Base-by-base conservation (phyloP, 805 yeast genomes). In the Danielia oregonensis region DNA sequence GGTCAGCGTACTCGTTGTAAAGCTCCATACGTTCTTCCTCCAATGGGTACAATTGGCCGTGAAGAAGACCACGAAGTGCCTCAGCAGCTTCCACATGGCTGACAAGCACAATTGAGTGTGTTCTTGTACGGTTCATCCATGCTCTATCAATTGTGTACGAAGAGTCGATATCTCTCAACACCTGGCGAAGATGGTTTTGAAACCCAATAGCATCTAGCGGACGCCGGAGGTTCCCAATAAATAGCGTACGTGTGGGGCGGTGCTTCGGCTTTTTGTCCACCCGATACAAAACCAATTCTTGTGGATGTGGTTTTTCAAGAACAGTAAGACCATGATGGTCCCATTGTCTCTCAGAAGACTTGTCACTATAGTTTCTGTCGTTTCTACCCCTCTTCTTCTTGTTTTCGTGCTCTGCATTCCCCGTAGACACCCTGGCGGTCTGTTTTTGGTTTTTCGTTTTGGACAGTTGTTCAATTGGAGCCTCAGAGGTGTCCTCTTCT, bases 51-150 rank as follows among this genome's bases (percentile, higher is more conserved):
- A 35, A 35, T 5, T 50, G 39, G 0, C 70, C 72, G 33, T 61
- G 57, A 38, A 70, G 41, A 23, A 51, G 49, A 17, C 51, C 47
- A 27, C 67, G 59, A 16, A 70, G 46, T 16, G 51, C 47, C 6
- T 39, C 50, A 1, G 75, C 72, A 6, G 74, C 72, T 17, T 60
- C 61, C 35, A 61, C 61, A 24, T 59, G 61, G 30, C 63, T 57
- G 12, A 62, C 57, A 29, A 70, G 51, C 16, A 70, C 67, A 19
- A 67, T 62, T 19, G 66, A 68, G 43, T 70, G 75, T 6, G 72
- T 55, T 44, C 72, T 44, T 23, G 57, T 45, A 26, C 57, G 43
- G 40, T 64, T 69, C 33, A 70, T 48, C 75, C 75, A 70, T 4
- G 71, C 72, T 30, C 74, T 49, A 40, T 68, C 74, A 17, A 70